These are phyloP conservation scores for Amaranthus tricolor DNA, from an alignment of 179 eudicot genomes.

Conservation along the genomic window DNA sequence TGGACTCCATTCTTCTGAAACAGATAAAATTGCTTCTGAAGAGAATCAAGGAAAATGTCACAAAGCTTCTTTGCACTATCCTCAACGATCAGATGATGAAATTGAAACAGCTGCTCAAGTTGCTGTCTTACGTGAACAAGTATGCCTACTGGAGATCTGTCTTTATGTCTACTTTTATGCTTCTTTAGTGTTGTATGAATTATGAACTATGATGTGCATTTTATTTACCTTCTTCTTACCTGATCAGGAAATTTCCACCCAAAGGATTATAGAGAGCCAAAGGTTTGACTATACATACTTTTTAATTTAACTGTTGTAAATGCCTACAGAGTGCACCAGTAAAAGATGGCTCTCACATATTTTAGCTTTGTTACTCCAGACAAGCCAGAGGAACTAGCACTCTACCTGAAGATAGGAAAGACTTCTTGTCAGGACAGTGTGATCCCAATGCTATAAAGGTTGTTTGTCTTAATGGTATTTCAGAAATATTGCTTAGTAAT, in stretches of 20 bases:
- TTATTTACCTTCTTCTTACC: conserved; percentile 19
- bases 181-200: conserved; percentile 5
- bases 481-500: neutral
- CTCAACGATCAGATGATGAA: conserved; percentile 35
- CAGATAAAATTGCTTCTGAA: conserved; percentile 6
- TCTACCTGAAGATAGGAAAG: conserved; percentile 54
- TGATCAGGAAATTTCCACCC: conserved; percentile 72
- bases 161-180: conserved; percentile 16
- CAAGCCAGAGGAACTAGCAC: conserved; percentile 57
- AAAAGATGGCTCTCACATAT: conserved; percentile 25
- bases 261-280: conserved; percentile 64
- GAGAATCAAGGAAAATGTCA: conserved; percentile 15
- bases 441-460: conserved; percentile 88
- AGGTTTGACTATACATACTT: conserved; percentile 47
- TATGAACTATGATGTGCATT: conserved; percentile 4
- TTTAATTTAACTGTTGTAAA: conserved; percentile 3
- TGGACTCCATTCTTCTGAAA: conserved; percentile 16
- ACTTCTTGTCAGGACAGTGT: conserved; percentile 69
- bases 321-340: conserved; percentile 10
- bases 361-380: conserved; percentile 39
- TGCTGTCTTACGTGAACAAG: conserved; percentile 91
- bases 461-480: neutral
- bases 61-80: conserved; percentile 17
- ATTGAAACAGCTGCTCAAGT: conserved; percentile 80
- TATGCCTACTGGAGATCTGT: conserved; percentile 32